Evolutionary conservation across 768 basidiomycete species (phyloP), one percentile per base, ranked within the genome.

Genomic region (Agrocybe pediades): DNA sequence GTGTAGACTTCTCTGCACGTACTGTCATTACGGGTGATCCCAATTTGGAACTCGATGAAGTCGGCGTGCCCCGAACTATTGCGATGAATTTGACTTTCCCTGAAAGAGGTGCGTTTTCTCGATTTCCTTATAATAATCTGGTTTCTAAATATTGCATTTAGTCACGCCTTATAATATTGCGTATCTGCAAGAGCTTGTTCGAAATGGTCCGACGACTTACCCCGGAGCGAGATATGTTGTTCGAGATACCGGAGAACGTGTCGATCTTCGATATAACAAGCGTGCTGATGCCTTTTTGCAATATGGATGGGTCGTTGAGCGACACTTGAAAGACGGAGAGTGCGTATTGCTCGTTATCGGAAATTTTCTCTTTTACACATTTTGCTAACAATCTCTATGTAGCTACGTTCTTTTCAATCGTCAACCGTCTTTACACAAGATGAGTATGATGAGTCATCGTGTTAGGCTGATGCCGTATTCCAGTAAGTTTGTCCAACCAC

Each of bases 391-490:
- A 16, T 13, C 39, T 19, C 49, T 33, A 29, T 6, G 9, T 56
- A 95, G 92, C 65, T 95, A 78, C 61, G 91, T 98, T 19, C 75
- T 99, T 48, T 98, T 99, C 77, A 98, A 99, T 70, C 95, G 97
- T 49, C 97, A 99, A 68, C 97, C 97, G 9, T 91, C 87, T 81
- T 73, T 98, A 71, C 97, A 99, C 72, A 99, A 99, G 73, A 98
- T 98, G 97, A 96, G 94, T 80, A 98, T 98, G 97, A 98, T 98
- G 97, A 92, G 92, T 71, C 97, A 98, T 75, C 86, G 95, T 29
- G 92, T 98, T 25, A 93, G 90, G 65, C 75, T 98, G 55, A 97
- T 98, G 95, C 91, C 92, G 11, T 98, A 98, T 72, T 98, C 95
- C 19, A 98, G 93, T 95, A 64, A 69, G 93, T 81, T 41, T 9